Evolutionary conservation across 73 alveolate species (phyloP).

Genomic region (Paramecium tetraurelia): DNA sequence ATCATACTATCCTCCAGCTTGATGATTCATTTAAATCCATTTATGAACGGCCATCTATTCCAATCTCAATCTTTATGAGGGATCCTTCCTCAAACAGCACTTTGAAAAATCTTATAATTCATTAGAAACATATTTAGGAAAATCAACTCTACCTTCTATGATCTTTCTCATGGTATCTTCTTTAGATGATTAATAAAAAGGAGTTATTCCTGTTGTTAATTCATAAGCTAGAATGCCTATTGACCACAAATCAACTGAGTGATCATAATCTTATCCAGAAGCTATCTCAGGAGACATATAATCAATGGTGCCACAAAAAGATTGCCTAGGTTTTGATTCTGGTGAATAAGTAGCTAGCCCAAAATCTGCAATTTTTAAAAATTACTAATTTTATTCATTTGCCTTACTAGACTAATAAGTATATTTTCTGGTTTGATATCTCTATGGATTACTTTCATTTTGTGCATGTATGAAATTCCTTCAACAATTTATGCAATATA

Average conservation of each 20-base stretch:
- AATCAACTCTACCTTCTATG: conserved; percentile 35
- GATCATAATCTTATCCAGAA: conserved; percentile 74
- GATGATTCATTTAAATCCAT: background rate
- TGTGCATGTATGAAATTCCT: conserved; percentile 89
- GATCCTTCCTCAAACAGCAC: conserved; percentile 25
- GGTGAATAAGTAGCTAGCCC: conserved; percentile 82
- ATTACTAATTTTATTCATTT: background rate
- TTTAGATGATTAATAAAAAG: conserved; percentile 64
- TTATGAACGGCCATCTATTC: conserved; percentile 13
- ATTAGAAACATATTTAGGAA: conserved; percentile 16
- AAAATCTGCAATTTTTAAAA: conserved; percentile 80
- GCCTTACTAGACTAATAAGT: conserved; percentile 43
- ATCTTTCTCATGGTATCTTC: conserved; percentile 55
- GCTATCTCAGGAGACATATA: conserved; percentile 92
- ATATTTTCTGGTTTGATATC: conserved; percentile 97
- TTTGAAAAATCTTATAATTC: conserved; percentile 14
- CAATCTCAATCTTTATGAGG: background rate
- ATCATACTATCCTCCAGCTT: conserved; percentile 21
- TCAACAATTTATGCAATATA: conserved; percentile 83
- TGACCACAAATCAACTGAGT: conserved; percentile 79
- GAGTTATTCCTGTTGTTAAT: conserved; percentile 78
- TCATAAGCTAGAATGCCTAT: conserved; percentile 80
- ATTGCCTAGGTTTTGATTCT: conserved; percentile 75
- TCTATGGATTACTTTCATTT: conserved; percentile 87
- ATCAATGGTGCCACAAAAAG: conserved; percentile 94